Evolutionary conservation across 306 rosid genomes (phyloP).

Genomic region (Crataegus laevigata): DNA sequence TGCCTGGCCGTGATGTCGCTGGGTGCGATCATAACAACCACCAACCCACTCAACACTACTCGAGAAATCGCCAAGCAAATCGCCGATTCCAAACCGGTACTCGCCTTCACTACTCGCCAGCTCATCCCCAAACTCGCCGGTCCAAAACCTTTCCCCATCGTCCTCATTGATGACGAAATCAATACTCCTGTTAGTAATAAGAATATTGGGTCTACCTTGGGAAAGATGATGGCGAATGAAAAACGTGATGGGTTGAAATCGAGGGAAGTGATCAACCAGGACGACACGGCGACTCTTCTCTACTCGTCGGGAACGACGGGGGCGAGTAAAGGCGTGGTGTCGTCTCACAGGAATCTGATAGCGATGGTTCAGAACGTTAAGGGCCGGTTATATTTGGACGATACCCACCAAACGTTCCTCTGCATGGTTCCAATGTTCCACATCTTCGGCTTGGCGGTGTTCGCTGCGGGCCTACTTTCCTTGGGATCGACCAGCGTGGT

Average conservation of each 20-base stretch:
- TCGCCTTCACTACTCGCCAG: conserved; percentile 61
- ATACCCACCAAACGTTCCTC: conserved; percentile 42
- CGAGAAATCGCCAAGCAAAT: conserved; percentile 75
- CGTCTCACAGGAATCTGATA: conserved; percentile 65
- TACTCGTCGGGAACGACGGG: conserved; percentile 95
- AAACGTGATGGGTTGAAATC: conserved; percentile 10
- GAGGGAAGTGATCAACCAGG: conserved; percentile 46
- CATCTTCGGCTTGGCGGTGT: conserved; percentile 65
- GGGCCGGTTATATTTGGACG: conserved; percentile 29
- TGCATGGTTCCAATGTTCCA: conserved; percentile 96
- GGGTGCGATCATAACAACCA: conserved; percentile 87
- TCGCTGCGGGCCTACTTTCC: conserved; percentile 59
- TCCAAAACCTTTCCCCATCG: conserved; percentile 31
- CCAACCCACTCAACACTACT: conserved; percentile 80
- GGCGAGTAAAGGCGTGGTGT: conserved; percentile 79
- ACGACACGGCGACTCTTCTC: conserved; percentile 75
- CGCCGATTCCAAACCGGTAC: conserved; percentile 55
- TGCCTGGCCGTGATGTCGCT: conserved; percentile 82
- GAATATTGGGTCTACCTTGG: conserved; percentile 23
- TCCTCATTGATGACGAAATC: conserved; percentile 37
- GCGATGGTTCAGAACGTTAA: conserved; percentile 52
- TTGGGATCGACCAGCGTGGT: conserved; percentile 64
- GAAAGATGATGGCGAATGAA: conserved; percentile 40
- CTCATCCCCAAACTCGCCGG: conserved; percentile 47
- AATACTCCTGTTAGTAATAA: background rate